Evolutionary conservation across 78 protist genomes (phyloP).

Genomic region (Tieghemostelium lacteum): DNA sequence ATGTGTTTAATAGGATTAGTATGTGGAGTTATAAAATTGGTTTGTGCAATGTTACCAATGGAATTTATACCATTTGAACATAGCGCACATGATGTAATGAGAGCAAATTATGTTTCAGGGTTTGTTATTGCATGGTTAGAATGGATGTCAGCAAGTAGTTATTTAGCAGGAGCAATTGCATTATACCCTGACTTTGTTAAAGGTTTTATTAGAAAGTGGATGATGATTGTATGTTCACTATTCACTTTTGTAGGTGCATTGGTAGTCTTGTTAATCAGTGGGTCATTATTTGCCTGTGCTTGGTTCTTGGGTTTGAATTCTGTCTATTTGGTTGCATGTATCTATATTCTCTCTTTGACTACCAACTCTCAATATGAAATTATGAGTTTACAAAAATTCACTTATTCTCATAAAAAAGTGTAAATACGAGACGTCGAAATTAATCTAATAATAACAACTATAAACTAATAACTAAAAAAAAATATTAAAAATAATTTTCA

Average conservation of each 20-base stretch:
- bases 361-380: constrained; percentile 32
- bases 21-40: constrained; percentile 45
- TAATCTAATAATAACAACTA: no score
- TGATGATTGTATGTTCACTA: constrained; percentile 26
- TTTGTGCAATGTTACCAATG: constrained; percentile 47
- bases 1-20: constrained; percentile 45
- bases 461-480: no score
- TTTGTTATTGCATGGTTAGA: constrained; percentile 49
- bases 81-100: constrained; percentile 32
- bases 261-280: neutral
- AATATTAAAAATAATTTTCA: no score
- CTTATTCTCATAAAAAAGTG: constrained; percentile 51
- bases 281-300: constrained; percentile 16
- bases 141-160: constrained; percentile 56
- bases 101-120: neutral
- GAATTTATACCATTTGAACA: constrained; percentile 60
- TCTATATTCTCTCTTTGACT: constrained; percentile 5
- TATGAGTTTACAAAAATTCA: neutral
- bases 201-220: constrained; percentile 57
- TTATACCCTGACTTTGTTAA: constrained; percentile 48
- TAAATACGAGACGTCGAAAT: no score
- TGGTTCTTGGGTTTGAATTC: constrained; percentile 56
- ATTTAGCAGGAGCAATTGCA: constrained; percentile 39
- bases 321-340: constrained; percentile 11
- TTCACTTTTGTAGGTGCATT: constrained; percentile 8